Evolutionary conservation across 176 grass and related monocot species (phyloP), one percentile per base, ranked within the genome.

Genomic region (Poa annua): DNA sequence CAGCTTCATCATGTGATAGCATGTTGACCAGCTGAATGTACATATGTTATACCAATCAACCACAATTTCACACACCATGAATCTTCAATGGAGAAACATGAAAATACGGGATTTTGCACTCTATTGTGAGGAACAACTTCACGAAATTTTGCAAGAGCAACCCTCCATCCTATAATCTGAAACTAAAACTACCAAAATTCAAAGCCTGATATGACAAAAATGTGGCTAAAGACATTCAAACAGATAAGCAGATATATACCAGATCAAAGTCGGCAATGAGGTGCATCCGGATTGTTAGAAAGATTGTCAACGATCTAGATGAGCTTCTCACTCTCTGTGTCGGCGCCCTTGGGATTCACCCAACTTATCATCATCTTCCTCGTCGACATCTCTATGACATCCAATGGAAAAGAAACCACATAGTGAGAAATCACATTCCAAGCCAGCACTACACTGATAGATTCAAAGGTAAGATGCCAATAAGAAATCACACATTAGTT

Each of bases 351-450:
- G 83, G 0, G 61, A 75, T 35, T 88, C 83, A 57, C 69, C 81
- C 33, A 55, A 51, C 75, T 84, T 87, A 20, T 79, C 84, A 9
- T 90, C 92, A 1, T 95, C 85, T 76, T 94, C 88, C 4, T 98
- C 87, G 13, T 94, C 86, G 10, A 90, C 66, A 85, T 73, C 95
- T 86, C 86, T 22, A 71, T 10, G 24, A 5, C 39, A 86, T 41
- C 47, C 36, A 33, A 85, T 59, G 16, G 25, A 51, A 84, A 84
- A 64, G 65, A 41, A 57, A 22, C 5, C 25, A 1, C 8, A 41
- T 12, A 45, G 50, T 75, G 17, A 47, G 32, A 22, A 85, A 88
- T 13, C 55, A 51, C 10, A 57, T 48, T 55, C 4, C 64, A 32
- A 16, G 74, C 20, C 13, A 68, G 19, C 67, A 75, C 8, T 44